These are phyloP conservation scores for Yamadazyma siamensis DNA, from an alignment of 1,139 yeast species.

Conservation along the genomic window DNA sequence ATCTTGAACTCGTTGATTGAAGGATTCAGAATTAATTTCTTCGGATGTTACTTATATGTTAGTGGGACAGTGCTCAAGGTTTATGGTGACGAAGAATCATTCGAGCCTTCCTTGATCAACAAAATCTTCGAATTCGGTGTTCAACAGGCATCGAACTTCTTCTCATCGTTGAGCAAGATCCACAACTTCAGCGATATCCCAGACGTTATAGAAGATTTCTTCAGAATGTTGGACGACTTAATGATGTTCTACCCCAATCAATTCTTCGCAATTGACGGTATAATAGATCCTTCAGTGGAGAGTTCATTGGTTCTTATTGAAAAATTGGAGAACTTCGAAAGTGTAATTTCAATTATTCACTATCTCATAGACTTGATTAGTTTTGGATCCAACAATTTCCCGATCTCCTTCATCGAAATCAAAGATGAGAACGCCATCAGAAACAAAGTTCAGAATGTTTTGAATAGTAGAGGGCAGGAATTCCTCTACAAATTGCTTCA, in stretches of 20 bases:
- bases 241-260: constrained; percentile 74
- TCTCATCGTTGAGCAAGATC: constrained; percentile 25
- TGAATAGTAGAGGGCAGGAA: constrained; percentile 57
- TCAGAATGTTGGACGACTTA: constrained; percentile 77
- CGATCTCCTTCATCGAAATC: constrained; percentile 60
- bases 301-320: constrained; percentile 56
- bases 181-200: constrained; percentile 46
- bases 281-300: constrained; percentile 57
- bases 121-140: constrained; percentile 47
- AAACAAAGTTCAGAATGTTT: constrained; percentile 43
- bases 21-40: constrained; percentile 66
- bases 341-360: constrained; percentile 68
- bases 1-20: constrained; percentile 61
- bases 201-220: constrained; percentile 85
- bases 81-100: constrained; percentile 58
- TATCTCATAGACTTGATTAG: constrained; percentile 74
- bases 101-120: constrained; percentile 31
- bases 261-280: constrained; percentile 49
- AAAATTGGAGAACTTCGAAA: constrained; percentile 63
- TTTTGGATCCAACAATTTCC: constrained; percentile 82
- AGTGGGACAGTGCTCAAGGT: constrained; percentile 81
- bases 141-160: constrained; percentile 43
- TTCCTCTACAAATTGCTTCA: constrained; percentile 53
- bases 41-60: constrained; percentile 88
- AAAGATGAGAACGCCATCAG: constrained; percentile 46